These are phyloP conservation scores for Solanum chilense DNA, from an alignment of 257 asterid genomes.

Conservation along the genomic window DNA sequence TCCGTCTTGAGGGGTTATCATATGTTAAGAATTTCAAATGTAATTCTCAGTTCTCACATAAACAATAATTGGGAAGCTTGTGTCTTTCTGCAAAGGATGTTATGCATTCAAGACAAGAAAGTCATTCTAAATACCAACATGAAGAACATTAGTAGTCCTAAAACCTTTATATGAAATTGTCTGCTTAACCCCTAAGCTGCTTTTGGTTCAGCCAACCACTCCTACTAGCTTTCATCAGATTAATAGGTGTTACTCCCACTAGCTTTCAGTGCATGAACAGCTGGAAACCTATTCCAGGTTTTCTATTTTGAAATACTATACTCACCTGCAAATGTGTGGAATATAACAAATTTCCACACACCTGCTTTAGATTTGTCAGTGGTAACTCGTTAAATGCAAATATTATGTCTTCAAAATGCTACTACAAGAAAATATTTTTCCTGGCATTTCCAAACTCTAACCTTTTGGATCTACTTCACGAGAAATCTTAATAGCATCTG, in stretches of 20 bases:
- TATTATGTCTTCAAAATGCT: not conserved
- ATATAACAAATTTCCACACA: not conserved
- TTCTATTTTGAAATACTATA: not conserved
- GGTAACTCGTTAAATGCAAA: not conserved
- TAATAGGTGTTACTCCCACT: not conserved
- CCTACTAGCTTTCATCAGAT: not conserved
- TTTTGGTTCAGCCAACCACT: not conserved
- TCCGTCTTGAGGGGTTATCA: not conserved
- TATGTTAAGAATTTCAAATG: not conserved
- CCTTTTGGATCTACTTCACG: constrained; percentile 27
- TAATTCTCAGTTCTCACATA: not conserved
- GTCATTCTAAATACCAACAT: not conserved
- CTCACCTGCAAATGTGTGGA: not conserved
- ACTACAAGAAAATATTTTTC: not conserved
- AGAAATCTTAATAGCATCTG: constrained; percentile 21
- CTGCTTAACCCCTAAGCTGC: not conserved
- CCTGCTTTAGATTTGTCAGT: not conserved
- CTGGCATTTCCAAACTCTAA: not conserved
- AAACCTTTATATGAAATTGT: not conserved
- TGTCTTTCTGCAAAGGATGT: not conserved
- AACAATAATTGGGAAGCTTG: not conserved
- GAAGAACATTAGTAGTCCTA: not conserved
- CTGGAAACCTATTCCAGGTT: not conserved
- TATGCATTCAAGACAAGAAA: not conserved
- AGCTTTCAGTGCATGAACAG: not conserved